Percentiles rank a stretch among this genome's conserved stretches.
Conservation (phyloP, 164 flowering plant species). For the Aristolochia fimbriata region DNA sequence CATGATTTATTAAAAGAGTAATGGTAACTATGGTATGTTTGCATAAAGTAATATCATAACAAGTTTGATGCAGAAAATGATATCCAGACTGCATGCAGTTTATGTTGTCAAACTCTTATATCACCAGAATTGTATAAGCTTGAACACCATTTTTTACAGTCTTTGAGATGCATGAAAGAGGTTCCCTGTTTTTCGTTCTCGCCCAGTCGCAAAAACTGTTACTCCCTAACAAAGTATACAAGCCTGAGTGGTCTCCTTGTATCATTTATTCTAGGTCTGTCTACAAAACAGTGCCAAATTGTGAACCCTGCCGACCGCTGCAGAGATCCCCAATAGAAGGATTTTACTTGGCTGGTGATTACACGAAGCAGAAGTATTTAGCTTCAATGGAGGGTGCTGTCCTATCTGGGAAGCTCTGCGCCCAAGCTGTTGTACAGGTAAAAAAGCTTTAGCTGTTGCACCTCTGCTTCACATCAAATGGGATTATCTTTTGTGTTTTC, state of each 20-base stretch:
- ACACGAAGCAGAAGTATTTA: slow-evolving; percentile 94
- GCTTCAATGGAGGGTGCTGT: slow-evolving; percentile 99
- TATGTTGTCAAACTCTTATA: no score
- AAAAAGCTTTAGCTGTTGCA: not conserved
- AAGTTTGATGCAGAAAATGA: no score
- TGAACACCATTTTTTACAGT: no score
- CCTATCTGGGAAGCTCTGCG: slow-evolving; percentile 94
- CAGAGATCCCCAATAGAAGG: slow-evolving; percentile 94
- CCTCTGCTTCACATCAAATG: not conserved
- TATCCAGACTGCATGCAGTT: no score
- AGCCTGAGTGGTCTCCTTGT: not conserved
- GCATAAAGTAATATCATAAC: no score
- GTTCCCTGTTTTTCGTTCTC: no score
- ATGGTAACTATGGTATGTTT: no score
- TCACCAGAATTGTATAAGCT: no score
- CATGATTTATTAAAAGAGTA: no score
- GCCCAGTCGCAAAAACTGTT: no score
- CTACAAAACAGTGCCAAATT: slow-evolving; percentile 80
- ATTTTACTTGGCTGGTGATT: slow-evolving; percentile 92
- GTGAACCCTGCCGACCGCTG: slow-evolving; percentile 89
- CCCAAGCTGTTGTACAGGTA: slow-evolving; percentile 92
- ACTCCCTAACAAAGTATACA: no score
- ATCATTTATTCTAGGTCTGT: slow-evolving; percentile 60
- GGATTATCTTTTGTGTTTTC: not conserved
- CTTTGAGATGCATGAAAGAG: no score